These are phyloP conservation scores for Extremus antarcticus DNA, from an alignment of 495 filamentous ascomycete species.

Conservation along the genomic window DNA sequence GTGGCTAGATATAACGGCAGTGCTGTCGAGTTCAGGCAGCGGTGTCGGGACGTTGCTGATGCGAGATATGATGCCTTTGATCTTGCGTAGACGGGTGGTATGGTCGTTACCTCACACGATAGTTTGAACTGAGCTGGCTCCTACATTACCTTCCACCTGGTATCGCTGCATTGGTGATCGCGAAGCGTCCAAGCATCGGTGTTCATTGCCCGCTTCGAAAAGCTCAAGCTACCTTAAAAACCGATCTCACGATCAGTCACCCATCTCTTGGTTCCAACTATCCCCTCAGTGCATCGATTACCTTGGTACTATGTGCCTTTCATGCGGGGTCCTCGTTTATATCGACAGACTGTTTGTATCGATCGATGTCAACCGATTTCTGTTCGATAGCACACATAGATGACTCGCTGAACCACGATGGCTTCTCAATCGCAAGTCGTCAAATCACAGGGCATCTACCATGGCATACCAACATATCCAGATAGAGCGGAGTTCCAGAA, in stretches of 20 bases:
- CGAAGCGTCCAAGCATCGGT: too few relatives aligned
- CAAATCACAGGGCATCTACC: conserved; percentile 27
- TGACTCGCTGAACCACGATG: not conserved
- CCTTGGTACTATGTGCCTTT: not conserved
- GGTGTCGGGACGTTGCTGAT: not conserved
- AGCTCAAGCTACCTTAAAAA: too few relatives aligned
- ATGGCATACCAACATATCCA: conserved; percentile 37
- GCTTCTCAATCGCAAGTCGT: not conserved
- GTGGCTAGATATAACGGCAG: conserved; percentile 8
- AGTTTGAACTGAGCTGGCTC: too few relatives aligned
- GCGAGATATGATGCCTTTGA: not conserved
- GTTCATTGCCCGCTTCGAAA: too few relatives aligned
- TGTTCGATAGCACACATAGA: not conserved
- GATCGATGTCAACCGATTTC: not conserved
- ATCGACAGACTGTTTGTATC: too few relatives aligned
- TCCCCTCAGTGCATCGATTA: too few relatives aligned
- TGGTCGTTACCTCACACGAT: not conserved
- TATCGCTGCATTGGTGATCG: too few relatives aligned
- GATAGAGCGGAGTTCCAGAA: conserved; percentile 20
- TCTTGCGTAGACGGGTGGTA: not conserved
- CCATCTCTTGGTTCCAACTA: not conserved
- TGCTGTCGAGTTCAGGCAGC: conserved; percentile 3
- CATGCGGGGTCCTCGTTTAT: not conserved
- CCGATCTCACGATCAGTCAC: too few relatives aligned
- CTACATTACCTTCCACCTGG: too few relatives aligned